Evolutionary conservation across 805 yeast genomes (phyloP), one percentile per base, ranked within the genome.

Genomic region (Nakazawaea peltata): DNA sequence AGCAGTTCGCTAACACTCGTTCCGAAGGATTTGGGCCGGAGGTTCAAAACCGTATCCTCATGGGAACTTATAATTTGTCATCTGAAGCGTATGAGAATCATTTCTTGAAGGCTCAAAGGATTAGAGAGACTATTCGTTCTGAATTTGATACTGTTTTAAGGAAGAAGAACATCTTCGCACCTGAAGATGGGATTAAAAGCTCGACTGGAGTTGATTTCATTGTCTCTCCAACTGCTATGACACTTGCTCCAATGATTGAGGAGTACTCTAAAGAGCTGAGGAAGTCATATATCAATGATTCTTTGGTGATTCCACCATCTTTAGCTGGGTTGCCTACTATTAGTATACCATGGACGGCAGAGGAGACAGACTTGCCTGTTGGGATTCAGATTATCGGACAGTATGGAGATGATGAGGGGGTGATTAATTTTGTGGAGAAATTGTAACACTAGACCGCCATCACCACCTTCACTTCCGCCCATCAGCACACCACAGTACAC

Each of bases 251-350:
- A 19, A 64, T 62, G 5, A 47, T 81, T 2, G 57, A 60, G 2
- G 70, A 69, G n/a, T 71, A 64, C 37, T 46, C 53, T 5, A 52
- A 59, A 8, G 60, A 69, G 28, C 69, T 81, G 3, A 63, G 81
- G 4, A 74, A 74, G 30, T 69, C 80, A 13, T 87, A 82, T 47
- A 64, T 80, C 35, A 83, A 86, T 53, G 99, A 92, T 55, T 74
- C 82, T 0, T 67, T 87, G 38, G 85, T 96, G 0, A 81, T 87
- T 4, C 97, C 98, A 0, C 82, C 92, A 27, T 87, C 95, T 1
- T 57, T 94, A 39, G 94, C 95, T 0, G 97, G 97, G 0, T 54
- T 90, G 2, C 99, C 99, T 1, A 74, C 95, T 0, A 67, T 90
- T 9, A 71, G 81, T 2, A 60, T 88, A 2, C 99, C 99, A 0